Base-by-base conservation (phyloP, 2,329 filamentous ascomycete species). In the Pyricularia sp. region DNA sequence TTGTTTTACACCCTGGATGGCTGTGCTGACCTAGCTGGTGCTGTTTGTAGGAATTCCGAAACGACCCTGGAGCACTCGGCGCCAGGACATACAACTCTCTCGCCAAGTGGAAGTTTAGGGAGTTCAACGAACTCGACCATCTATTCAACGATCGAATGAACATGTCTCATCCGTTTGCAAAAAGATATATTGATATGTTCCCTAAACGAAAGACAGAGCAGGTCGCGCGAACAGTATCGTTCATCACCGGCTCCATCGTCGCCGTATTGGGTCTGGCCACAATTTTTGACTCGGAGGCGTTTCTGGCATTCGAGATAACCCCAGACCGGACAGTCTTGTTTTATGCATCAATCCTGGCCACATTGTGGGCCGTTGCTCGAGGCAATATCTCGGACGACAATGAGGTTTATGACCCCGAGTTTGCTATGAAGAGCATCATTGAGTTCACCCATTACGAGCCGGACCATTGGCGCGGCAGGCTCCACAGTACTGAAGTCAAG, bases 81-180 rank as follows among this genome's bases (percentile, higher is more conserved):
- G 90, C 93, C 20, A 89, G 95, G 59, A 90, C 93, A 72, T 99
- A 97, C 76, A 98, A 94, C 0, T 92, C 93, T 1, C 86, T 97
- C 67, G 95, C 95, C 0, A 92, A 97, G 77, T 99, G 95, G 95
- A 98, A 97, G 75, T 97, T 99, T 72, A 90, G 95, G 65, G 94
- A 98, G 77, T 99, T 98, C 84, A 99, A 99, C 75, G 95, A 99
- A 78, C 84, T 99, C 0, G 90, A 91, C 69, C 95, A 99, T 78
- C 84, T 98, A 2, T 99, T 98, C 74, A 87, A 93, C 70, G 92
- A 94, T 72, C 89, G 95, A 25, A 83, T 94, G 61, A 94, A 97
- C 72, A 96, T 98, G 91, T 97, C 95, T 0, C 93, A 95, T 75
- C 94, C 94, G 0, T 97, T 93, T 76, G 94, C 95, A 2, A 93